A percentile compares a stretch with the other conserved stretches of the same genome.
phyloP scores from a whole-genome alignment of 73 alveolate species.

The Paramecium sexaurelia region DNA sequence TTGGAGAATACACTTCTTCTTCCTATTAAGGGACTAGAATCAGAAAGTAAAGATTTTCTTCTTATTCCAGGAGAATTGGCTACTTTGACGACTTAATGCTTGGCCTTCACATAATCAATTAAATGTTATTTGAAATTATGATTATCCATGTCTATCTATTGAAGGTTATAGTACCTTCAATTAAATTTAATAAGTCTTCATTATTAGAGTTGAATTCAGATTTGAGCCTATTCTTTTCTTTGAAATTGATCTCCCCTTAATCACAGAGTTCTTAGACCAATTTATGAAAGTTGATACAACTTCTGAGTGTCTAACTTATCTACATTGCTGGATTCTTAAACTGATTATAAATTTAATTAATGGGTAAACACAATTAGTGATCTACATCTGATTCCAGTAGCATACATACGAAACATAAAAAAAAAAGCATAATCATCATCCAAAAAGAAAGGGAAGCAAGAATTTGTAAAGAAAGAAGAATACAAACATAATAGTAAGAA shows the following conservation, averaged over 20 bases:
- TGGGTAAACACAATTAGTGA: neutral
- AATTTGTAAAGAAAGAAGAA: neutral
- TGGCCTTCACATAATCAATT: neutral
- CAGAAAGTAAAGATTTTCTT: slow-evolving; percentile 8
- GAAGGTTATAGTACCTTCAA: neutral
- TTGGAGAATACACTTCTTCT: slow-evolving; percentile 6
- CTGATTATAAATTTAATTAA: neutral
- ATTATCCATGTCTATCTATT: neutral
- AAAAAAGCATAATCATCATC: neutral
- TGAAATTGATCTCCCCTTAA: neutral
- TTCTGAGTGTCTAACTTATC: neutral
- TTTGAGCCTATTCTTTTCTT: neutral
- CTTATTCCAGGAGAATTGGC: slow-evolving; percentile 19
- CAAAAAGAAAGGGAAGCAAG: neutral
- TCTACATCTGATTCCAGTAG: neutral
- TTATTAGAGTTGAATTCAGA: neutral
- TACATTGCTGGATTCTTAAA: neutral
- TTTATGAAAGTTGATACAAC: slow-evolving; percentile 13
- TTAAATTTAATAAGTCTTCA: neutral
- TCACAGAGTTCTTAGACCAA: neutral
- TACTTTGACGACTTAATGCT: neutral
- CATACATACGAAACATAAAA: neutral
- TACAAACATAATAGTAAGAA: neutral
- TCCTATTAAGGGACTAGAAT: slow-evolving; percentile 2
- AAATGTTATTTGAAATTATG: neutral